A percentile compares a stretch with the other conserved stretches of the same genome.
These are phyloP conservation scores for Cystobasidium onofrii DNA, from an alignment of 768 basidiomycete species.

Conservation along the genomic window DNA sequence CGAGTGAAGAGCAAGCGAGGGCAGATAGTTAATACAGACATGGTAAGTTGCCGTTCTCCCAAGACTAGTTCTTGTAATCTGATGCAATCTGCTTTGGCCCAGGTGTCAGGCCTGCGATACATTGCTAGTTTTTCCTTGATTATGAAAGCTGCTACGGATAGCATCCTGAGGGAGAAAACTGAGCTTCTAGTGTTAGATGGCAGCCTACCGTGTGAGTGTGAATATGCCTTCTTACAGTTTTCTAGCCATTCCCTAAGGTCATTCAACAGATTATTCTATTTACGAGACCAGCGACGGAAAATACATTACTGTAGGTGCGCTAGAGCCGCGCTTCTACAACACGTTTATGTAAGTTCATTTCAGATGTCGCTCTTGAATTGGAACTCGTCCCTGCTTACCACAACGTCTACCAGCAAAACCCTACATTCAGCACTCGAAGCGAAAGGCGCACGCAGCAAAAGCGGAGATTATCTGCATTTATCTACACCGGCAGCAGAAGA, in stretches of 20 bases:
- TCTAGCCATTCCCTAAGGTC: background rate
- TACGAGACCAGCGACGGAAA: slow-evolving; percentile 65
- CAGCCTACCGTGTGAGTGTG: slow-evolving; percentile 55
- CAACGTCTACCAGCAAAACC: too few species aligned
- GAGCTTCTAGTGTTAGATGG: slow-evolving; percentile 63
- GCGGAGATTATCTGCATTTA: background rate
- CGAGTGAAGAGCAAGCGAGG: slow-evolving; percentile 60
- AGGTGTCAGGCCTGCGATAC: slow-evolving; percentile 75
- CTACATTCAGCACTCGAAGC: background rate
- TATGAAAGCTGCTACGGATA: background rate
- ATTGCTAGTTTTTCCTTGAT: slow-evolving; percentile 60
- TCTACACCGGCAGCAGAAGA: background rate
- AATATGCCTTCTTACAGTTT: background rate
- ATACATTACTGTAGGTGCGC: slow-evolving; percentile 58
- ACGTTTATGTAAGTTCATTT: slow-evolving; percentile 35
- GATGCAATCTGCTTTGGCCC: background rate
- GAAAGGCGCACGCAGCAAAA: background rate
- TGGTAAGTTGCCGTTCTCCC: slow-evolving; percentile 51
- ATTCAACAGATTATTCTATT: slow-evolving; percentile 53
- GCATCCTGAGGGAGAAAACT: slow-evolving; percentile 41
- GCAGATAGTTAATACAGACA: slow-evolving; percentile 66
- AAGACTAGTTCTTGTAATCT: background rate
- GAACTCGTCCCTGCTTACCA: too few species aligned
- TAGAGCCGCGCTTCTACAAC: slow-evolving; percentile 38
- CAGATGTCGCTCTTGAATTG: too few species aligned